Percentiles rank a stretch among this genome's conserved stretches.
phyloP scores from a whole-genome alignment of 2,329 filamentous ascomycete genomes.

The Penicillium sp. region DNA sequence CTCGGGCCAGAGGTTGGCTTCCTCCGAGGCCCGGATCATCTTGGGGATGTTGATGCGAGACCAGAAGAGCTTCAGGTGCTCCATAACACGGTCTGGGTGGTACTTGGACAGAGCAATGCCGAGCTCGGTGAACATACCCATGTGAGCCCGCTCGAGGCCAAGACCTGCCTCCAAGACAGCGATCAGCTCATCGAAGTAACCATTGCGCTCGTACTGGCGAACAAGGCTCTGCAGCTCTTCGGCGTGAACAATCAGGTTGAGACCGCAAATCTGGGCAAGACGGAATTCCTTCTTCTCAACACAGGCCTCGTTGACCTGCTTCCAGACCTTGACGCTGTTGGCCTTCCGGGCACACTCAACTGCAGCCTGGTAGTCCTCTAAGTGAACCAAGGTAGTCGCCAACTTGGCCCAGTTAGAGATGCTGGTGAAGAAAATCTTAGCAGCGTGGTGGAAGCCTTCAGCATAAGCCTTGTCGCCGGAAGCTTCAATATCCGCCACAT shows the following conservation, averaged over 20 bases:
- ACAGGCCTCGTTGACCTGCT: constrained; percentile 94
- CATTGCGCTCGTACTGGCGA: constrained; percentile 93
- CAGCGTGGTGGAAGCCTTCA: constrained; percentile 90
- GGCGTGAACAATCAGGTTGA: constrained; percentile 96
- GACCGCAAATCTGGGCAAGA: constrained; percentile 95
- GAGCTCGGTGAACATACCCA: constrained; percentile 94
- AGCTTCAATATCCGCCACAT: constrained; percentile 92
- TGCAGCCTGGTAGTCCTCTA: constrained; percentile 93
- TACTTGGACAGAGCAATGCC: constrained; percentile 93
- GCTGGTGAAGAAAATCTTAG: constrained; percentile 97
- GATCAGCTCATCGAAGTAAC: constrained; percentile 98
- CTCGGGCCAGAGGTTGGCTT: constrained; percentile 95
- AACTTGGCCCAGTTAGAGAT: constrained; percentile 99
- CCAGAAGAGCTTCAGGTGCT: constrained; percentile 99
- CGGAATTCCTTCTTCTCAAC: constrained; percentile 98
- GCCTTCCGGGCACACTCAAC: constrained; percentile 98
- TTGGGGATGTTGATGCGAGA: constrained; percentile 96
- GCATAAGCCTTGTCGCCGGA: constrained; percentile 97
- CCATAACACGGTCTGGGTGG: constrained; percentile 93
- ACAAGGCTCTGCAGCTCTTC: constrained; percentile 91
- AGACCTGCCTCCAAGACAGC: constrained; percentile 89
- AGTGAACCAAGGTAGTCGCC: constrained; percentile 93
- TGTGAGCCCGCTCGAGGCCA: constrained; percentile 85
- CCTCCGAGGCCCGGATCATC: constrained; percentile 89
- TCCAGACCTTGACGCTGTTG: constrained; percentile 99